phyloP scores from a whole-genome alignment of 805 yeast species.

The Starmerella vitae region DNA sequence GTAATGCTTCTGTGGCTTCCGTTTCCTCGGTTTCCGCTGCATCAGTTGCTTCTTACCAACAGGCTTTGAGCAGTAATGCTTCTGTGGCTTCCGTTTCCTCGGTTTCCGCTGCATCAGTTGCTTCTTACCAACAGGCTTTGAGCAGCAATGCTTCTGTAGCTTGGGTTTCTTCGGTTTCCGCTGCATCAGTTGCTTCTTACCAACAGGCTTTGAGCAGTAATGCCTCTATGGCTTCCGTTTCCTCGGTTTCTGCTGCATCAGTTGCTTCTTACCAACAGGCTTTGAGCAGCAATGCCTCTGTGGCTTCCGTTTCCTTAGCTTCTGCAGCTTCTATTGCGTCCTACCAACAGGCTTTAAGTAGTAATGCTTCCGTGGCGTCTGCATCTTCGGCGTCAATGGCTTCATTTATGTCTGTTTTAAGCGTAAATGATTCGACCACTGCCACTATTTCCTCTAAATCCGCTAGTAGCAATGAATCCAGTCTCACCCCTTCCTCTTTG shows the following conservation, averaged over 20 bases:
- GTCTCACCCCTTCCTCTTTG: neutral
- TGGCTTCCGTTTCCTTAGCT: neutral
- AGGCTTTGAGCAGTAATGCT: constrained; percentile 2
- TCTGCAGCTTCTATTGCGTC: neutral
- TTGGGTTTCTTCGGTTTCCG: neutral
- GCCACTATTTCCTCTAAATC: neutral
- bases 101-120: neutral
- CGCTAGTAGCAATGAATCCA: neutral
- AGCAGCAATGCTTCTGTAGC: constrained; percentile 1
- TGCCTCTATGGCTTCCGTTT: neutral
- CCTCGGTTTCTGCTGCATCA: constrained; percentile 1
- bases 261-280: neutral
- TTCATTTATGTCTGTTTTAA: neutral
- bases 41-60: neutral
- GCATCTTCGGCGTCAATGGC: neutral
- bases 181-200: neutral
- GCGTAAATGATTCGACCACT: neutral
- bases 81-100: neutral
- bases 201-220: constrained; percentile 1
- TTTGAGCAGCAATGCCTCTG: neutral
- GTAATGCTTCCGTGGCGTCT: neutral
- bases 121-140: neutral
- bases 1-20: constrained; percentile 1
- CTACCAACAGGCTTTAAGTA: neutral
- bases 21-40: neutral